Percentiles rank a stretch among this genome's conserved stretches.
Conservation (phyloP, 495 filamentous ascomycete genomes). For the Aspergillus affinis region DNA sequence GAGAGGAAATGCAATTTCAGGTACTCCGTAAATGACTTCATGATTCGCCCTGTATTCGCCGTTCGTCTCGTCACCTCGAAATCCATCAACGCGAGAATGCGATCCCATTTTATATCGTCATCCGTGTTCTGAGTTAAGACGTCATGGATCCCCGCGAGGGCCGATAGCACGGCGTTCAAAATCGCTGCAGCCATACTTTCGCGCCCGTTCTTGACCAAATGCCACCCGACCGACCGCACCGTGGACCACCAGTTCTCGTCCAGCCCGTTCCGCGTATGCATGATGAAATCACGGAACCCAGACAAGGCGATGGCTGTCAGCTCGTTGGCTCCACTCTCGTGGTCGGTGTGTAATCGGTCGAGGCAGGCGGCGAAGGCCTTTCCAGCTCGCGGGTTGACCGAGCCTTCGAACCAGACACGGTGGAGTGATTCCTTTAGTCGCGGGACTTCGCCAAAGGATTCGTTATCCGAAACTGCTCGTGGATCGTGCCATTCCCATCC, state of each 20-base stretch:
- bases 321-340: conserved; percentile 56
- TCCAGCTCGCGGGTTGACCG: conserved; percentile 40
- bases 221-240: conserved; percentile 59
- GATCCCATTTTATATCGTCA: conserved; percentile 26
- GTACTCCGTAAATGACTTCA: conserved; percentile 37
- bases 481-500: conserved; percentile 58
- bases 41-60: conserved; percentile 26
- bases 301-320: conserved; percentile 51
- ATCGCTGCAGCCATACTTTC: conserved; percentile 65
- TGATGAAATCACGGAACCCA: conserved; percentile 44
- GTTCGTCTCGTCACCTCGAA: conserved; percentile 31
- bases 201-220: conserved; percentile 61
- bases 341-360: conserved; percentile 47
- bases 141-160: conserved; percentile 40
- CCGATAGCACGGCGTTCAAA: conserved; percentile 46
- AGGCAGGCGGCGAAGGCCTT: conserved; percentile 46
- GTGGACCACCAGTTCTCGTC: conserved; percentile 50
- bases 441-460: conserved; percentile 52
- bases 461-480: conserved; percentile 34
- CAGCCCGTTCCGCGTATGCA: conserved; percentile 20
- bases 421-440: conserved; percentile 54
- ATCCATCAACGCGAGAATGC: conserved; percentile 29
- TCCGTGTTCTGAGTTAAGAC: conserved; percentile 15
- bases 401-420: conserved; percentile 56
- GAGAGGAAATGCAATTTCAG: conserved; percentile 28